Base-by-base conservation (phyloP, 2,329 filamentous ascomycete species). In the Phialocephala sp. region DNA sequence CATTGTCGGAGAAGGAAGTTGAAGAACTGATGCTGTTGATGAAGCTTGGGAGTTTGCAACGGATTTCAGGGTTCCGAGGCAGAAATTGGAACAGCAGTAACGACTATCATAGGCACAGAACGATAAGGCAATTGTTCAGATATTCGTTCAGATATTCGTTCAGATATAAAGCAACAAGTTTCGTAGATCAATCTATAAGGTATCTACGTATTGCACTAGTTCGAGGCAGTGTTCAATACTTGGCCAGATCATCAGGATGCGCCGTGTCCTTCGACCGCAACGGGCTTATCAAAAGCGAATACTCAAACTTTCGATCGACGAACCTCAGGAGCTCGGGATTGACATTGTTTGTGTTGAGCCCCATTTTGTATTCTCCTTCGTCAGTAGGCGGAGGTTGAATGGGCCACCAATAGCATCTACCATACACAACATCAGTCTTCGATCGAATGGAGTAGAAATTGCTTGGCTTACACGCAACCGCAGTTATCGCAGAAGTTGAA, bases 331-430 rank as follows among this genome's bases (percentile, higher is more conserved):
- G 22, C 52, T 67, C 65, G 9, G 65, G 65, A 62, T 64, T 62
- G 12, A 64, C 35, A 64, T 64, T 67, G 20, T 43, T 64, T 39
- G 65, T 67, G 54, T 67, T 67, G 37, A 67, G 62, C 15, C 65
- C 65, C 65, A 67, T 67, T 64, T 64, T 4, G 54, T 62, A 62
- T 47, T 66, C 65, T 61, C 65, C 60, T 63, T 15, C 60, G 35
- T 66, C 61, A 62, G 55, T 60, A 64, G 62, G 54, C 62, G 58
- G 62, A 39, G 61, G 62, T 64, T n/a, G 43, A 64, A 64, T 47
- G 3, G 65, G 65, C 65, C 65, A 67, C 65, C 65, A 67, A 67
- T 67, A 67, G 24, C 36, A 65, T 65, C 66, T 67, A 66, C 63
- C 57, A 47, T 61, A 60, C 59, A 65, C 62, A 50, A 37, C 63